phyloP scores from a whole-genome alignment of 1,284 basidiomycete species.

The Ceratobasidium sp. region DNA sequence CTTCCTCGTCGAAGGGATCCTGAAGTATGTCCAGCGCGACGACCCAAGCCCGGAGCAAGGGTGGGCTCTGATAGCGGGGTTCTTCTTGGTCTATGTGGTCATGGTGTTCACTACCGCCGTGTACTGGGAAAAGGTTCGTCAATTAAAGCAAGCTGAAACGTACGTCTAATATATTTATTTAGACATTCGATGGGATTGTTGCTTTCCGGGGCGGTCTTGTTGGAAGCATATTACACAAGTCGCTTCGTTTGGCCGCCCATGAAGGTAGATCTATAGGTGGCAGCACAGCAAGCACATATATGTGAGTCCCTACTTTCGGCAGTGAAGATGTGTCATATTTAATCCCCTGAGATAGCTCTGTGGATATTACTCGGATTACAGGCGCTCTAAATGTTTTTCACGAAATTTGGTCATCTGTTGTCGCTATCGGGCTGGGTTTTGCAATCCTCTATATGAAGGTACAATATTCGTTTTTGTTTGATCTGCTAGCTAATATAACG shows the following conservation, averaged over 20 bases:
- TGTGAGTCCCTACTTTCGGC: not conserved
- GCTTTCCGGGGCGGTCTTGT: conserved; percentile 15
- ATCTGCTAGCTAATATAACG: not conserved
- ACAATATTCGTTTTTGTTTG: not conserved
- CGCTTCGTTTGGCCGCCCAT: conserved; percentile 9
- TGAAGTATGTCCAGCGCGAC: not conserved
- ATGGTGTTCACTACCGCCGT: conserved; percentile 22
- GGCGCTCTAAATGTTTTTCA: not conserved
- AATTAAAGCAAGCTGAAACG: not conserved
- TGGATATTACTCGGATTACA: conserved; percentile 3
- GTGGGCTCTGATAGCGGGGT: conserved; percentile 6
- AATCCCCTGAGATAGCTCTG: not conserved
- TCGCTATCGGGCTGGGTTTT: conserved; percentile 15
- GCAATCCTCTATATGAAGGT: conserved; percentile 17
- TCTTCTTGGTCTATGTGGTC: conserved; percentile 22
- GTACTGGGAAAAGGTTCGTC: conserved; percentile 31
- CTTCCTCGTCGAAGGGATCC: conserved; percentile 2
- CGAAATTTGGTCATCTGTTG: conserved; percentile 2
- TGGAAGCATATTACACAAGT: conserved; percentile 14
- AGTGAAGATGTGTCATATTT: not conserved
- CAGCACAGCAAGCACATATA: conserved; percentile 15
- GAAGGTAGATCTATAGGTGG: conserved; percentile 11
- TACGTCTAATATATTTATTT: not conserved
- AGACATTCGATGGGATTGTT: not conserved
- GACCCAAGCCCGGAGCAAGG: conserved; percentile 1